These are phyloP conservation scores for sorghum (Sorghum bicolor) DNA, from an alignment of 176 grass and related monocot species.

Conservation along the genomic window Sorghum_bicolor_NCBIv3 NC_012874.2:5294501-5295000, in stretches of 20 bases:
- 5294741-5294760: neutral
- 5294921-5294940: conserved; percentile 96
- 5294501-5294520: too few relatives aligned
- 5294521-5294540: too few relatives aligned
- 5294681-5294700: conserved; percentile 97
- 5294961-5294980: conserved; percentile 98
- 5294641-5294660: conserved; percentile 94
- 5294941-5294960: conserved; percentile 98
- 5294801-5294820: neutral
- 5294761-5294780: neutral
- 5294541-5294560: conserved; percentile 66
- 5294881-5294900: neutral
- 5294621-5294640: conserved; percentile 97
- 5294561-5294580: conserved; percentile 74
- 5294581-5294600: conserved; percentile 93
- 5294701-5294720: conserved; percentile 92
- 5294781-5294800: too few relatives aligned
- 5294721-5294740: conserved; percentile 92
- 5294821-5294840: neutral
- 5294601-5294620: conserved; percentile 93
- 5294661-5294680: conserved; percentile 97
- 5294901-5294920: conserved; percentile 19
- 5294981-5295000: conserved; percentile 92
- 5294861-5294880: neutral
- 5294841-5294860: neutral